Base-by-base conservation (phyloP, 441 rosid genomes). In the Syzygium malaccense region DNA sequence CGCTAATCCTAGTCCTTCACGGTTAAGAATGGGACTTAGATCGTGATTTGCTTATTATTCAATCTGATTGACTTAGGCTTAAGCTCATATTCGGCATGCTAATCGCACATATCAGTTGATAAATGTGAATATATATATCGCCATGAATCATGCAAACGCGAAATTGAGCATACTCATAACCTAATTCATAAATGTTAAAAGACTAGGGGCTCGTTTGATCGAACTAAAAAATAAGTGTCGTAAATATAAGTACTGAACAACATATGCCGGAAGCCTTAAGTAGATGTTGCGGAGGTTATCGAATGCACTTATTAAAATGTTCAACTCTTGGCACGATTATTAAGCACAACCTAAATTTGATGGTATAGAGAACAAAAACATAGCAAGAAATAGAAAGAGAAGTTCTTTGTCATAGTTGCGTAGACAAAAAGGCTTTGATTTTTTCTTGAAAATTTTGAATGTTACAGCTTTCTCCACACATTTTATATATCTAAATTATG, bases 81-180 rank as follows among this genome's bases (percentile, higher is more conserved):
- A 71, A 37, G 80, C 80, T 71, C 4, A 28, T 37, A 71, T 20
- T 71, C 8, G 33, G 33, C 20, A 18, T 0, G 19, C 20, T 62
- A 2, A 2, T n/a, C 18, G 3, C 0, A 9, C 37, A 14, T n/a
- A n/a, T 14, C 17, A 14, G 17, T n/a, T n/a, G 19, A n/a, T 62
- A 62, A 62, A 14, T n/a, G 33, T n/a, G 20, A 62, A 45, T 7
- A n/a, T n/a, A n/a, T n/a, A 14, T 14, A 62, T 30, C 71, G 15
- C n/a, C 8, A 8, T 15, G 15, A n/a, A 62, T 62, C 37, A n/a
- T n/a, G 71, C 10, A 62, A n/a, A n/a, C 3, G 8, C 33, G 14
- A n/a, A 14, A 0, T 62, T 62, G 19, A n/a, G 37, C 20, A 2
- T 15, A 62, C 5, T 62, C 20, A 14, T 7, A 7, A 62, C 1